Conservation (phyloP, 305 asterid species). For the Fraxinus nigra region DNA sequence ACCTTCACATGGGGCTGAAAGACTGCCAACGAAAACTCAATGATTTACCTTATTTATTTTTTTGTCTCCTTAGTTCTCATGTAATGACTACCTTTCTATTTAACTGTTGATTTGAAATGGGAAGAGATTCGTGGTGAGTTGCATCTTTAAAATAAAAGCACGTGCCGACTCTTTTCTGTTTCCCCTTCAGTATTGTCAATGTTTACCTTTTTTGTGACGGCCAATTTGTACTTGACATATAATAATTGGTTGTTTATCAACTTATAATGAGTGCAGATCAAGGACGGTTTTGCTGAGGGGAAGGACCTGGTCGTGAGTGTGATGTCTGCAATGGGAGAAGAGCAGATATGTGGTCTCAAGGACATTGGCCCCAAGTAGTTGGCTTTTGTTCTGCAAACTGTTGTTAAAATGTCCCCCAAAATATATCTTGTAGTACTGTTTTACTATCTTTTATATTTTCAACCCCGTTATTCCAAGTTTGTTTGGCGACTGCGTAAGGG, state of each 20-base stretch:
- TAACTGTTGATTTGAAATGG: not conserved
- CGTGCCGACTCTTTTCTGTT: not conserved
- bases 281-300: constrained; percentile 74
- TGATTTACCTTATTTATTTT: not conserved
- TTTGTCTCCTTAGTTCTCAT: not conserved
- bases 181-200: not conserved
- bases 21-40: not conserved
- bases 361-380: constrained; percentile 73
- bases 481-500: not conserved
- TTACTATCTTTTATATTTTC: not conserved
- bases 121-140: not conserved
- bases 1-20: not conserved
- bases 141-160: not conserved
- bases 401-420: not conserved
- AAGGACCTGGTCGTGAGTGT: constrained; percentile 80
- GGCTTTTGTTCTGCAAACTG: not conserved
- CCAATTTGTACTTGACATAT: not conserved
- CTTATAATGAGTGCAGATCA: constrained; percentile 44
- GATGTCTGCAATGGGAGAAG: constrained; percentile 89
- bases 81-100: not conserved
- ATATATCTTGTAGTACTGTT: not conserved
- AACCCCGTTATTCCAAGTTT: not conserved
- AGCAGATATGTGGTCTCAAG: constrained; percentile 75
- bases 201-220: not conserved
- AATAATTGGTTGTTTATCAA: not conserved